Conservation (phyloP, 2,329 filamentous ascomycete species). For the Cladophialophora immunda region DNA sequence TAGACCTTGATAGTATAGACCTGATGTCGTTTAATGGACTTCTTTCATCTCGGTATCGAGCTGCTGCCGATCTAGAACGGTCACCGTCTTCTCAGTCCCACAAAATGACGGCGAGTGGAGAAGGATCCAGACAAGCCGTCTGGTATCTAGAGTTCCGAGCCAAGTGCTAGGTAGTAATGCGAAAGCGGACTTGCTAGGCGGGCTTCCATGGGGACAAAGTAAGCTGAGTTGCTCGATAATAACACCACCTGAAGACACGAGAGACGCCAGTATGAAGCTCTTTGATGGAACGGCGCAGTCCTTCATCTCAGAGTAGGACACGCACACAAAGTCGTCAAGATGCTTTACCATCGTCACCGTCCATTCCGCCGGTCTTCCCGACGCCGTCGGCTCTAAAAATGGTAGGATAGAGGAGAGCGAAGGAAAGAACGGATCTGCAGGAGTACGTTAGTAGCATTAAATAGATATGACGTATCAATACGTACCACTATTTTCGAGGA, state of each 20-base stretch:
- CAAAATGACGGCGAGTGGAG: not conserved
- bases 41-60: not conserved
- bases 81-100: not conserved
- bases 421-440: constrained; percentile 1
- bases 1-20: not conserved
- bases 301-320: not conserved
- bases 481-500: not conserved
- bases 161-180: not conserved
- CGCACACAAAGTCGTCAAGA: constrained; percentile 1
- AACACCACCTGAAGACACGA: constrained; percentile 1
- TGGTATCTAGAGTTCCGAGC: constrained; percentile 7
- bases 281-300: not conserved
- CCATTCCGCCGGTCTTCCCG: constrained; percentile 4
- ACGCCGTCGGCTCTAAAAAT: constrained; percentile 3
- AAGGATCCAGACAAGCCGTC: not conserved
- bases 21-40: not conserved
- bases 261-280: not conserved
- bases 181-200: not conserved
- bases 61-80: not conserved
- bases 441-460: not conserved
- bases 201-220: constrained; percentile 1
- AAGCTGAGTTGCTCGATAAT: not conserved
- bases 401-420: constrained; percentile 5
- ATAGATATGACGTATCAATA: not conserved
- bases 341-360: not conserved